These are phyloP conservation scores for Trichoderma endophyticum DNA, from an alignment of 2,329 filamentous ascomycete genomes.

Conservation along the genomic window DNA sequence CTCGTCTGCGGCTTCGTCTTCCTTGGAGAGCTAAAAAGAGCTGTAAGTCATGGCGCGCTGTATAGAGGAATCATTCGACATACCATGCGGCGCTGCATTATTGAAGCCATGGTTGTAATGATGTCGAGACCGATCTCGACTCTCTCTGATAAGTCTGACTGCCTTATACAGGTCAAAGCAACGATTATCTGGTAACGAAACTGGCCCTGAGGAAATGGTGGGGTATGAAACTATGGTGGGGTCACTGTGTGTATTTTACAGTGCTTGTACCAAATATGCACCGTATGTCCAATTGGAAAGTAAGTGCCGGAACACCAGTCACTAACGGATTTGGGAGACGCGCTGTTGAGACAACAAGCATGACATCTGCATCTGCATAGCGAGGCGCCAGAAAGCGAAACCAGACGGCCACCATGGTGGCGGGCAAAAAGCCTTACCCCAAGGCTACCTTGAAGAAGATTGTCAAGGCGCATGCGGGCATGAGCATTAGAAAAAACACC, in stretches of 20 bases:
- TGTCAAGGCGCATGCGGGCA: constrained; percentile 81
- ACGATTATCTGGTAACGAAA: background rate
- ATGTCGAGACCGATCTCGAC: constrained; percentile 18
- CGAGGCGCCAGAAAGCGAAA: background rate
- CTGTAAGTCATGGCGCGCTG: background rate
- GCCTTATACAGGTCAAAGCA: background rate
- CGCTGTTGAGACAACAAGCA: background rate
- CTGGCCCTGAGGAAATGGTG: background rate
- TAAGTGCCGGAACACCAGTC: background rate
- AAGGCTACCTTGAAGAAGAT: constrained; percentile 84
- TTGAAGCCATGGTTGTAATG: constrained; percentile 37
- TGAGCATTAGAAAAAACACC: constrained; percentile 76
- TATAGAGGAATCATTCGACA: background rate
- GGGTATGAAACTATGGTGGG: constrained; percentile 17
- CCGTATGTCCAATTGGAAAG: background rate
- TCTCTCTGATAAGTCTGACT: background rate
- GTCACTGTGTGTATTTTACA: constrained; percentile 17
- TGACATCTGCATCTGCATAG: constrained; percentile 2
- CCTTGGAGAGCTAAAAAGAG: constrained; percentile 74
- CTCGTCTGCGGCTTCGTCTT: constrained; percentile 82
- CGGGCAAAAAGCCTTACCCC: constrained; percentile 73
- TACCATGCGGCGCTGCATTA: constrained; percentile 62
- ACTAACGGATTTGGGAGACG: constrained; percentile 1
- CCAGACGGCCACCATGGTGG: constrained; percentile 29
- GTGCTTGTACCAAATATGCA: constrained; percentile 17